Base-by-base conservation (phyloP, 2,329 filamentous ascomycete species). In the Fusarium clavum region DNA sequence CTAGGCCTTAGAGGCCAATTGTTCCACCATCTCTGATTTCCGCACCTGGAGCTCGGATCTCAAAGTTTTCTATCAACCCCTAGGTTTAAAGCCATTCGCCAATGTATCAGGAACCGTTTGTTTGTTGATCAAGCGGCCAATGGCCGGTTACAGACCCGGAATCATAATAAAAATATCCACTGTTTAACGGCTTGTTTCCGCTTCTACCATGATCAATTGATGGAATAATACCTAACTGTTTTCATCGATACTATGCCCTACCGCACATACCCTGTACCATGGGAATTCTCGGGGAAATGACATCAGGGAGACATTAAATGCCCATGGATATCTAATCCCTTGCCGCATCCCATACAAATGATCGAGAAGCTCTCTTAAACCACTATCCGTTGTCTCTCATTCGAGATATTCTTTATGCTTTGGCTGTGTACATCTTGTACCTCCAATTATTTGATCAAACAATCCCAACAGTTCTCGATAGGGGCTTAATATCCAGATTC, bases 121-220 rank as follows among this genome's bases (percentile, higher is more conserved):
- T 40, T 52, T 56, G 22, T 30, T 52, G 30, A 34, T 27, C 41
- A 65, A 32, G 46, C 54, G 66, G 51, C 41, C 57, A 66, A 67
- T 67, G 41, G 13, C 52, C 51, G 18, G 57, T 44, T 48, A 41
- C 24, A n/a, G 11, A 43, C 16, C 48, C 30, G 44, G 45, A 58
- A 25, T 43, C 24, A 12, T 5, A 44, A 18, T 38, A 2, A 12
- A 1, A 53, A 53, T 14, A 27, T 25, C 29, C 56, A 61, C 47
- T 57, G 64, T 41, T 20, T 45, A 53, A 57, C 62, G 67, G 67
- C 30, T 67, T 57, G 46, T 67, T 70, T 70, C 67, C 67, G 57
- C 67, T 53, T 27, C 43, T 16, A 55, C 43, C 57, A 44, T 49
- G 57, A 24, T 30, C 24, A 27, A 13, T 40, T n/a, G 20, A 52